Percentiles rank a stretch among this genome's conserved stretches.
These are phyloP conservation scores for Ophiostoma piceae DNA, from an alignment of 2,329 filamentous ascomycete genomes.

Conservation along the genomic window DNA sequence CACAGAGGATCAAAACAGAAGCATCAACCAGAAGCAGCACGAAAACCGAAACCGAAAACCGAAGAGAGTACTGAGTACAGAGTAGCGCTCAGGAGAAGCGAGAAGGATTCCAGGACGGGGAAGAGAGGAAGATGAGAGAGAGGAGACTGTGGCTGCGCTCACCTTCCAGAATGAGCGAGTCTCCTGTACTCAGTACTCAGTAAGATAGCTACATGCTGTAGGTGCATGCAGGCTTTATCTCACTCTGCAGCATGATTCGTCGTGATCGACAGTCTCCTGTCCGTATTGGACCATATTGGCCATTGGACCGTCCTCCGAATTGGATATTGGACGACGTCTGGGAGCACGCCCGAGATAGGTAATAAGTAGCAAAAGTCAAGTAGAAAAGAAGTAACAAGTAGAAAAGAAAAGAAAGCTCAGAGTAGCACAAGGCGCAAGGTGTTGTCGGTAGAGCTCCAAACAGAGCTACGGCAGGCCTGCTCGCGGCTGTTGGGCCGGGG, in stretches of 20 bases:
- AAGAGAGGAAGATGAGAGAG: background rate
- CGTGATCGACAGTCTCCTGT: background rate
- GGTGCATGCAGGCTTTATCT: background rate
- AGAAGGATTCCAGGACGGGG: conserved; percentile 7
- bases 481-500: background rate
- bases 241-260: background rate
- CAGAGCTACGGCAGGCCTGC: background rate
- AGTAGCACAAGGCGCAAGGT: conserved; percentile 3
- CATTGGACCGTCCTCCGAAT: no score
- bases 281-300: background rate
- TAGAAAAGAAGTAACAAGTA: background rate
- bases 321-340: background rate
- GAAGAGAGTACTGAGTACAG: background rate
- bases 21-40: background rate
- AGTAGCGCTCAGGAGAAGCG: background rate
- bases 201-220: background rate
- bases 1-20: no score
- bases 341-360: background rate
- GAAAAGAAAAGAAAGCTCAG: background rate
- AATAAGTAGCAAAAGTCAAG: background rate
- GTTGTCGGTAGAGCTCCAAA: conserved; percentile 7
- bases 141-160: background rate
- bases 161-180: conserved; percentile 6
- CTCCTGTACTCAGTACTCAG: background rate
- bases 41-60: background rate